Conservation (phyloP, 2,329 filamentous ascomycete genomes). For the Lasiodiplodia sp. region DNA sequence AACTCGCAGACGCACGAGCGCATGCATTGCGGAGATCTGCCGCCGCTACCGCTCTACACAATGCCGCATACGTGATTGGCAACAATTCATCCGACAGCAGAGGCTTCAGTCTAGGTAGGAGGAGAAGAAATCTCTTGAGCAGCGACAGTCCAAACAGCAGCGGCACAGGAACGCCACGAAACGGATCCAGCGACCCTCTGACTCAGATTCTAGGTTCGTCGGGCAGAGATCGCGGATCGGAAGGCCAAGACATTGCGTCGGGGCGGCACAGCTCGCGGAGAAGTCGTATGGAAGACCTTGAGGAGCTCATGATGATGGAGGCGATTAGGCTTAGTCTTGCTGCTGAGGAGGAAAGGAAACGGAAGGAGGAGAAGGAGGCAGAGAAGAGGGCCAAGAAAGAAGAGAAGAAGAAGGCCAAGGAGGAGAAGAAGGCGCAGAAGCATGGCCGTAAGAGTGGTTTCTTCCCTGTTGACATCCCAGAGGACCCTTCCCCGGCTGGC, state of each 20-base stretch:
- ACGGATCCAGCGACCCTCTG: constrained; percentile 41
- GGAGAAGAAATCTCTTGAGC: constrained; percentile 59
- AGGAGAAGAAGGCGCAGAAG: constrained; percentile 71
- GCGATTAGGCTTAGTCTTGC: constrained; percentile 91
- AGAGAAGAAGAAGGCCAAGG: constrained; percentile 75
- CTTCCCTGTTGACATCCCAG: constrained; percentile 42
- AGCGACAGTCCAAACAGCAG: constrained; percentile 55
- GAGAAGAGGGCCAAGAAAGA: constrained; percentile 84
- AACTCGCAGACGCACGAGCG: constrained; percentile 82
- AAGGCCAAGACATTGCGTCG: constrained; percentile 47
- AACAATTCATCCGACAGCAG: constrained; percentile 55
- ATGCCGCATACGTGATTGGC: constrained; percentile 89
- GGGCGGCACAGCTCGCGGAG: constrained; percentile 61
- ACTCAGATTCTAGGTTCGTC: constrained; percentile 35
- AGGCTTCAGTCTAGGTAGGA: constrained; percentile 57
- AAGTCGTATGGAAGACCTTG: constrained; percentile 79
- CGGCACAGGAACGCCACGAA: constrained; percentile 53
- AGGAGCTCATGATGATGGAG: constrained; percentile 99
- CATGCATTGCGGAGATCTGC: constrained; percentile 87
- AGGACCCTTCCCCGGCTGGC: constrained; percentile 41
- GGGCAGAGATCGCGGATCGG: constrained; percentile 39
- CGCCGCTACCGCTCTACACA: constrained; percentile 91
- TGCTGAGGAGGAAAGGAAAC: constrained; percentile 90
- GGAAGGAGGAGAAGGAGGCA: constrained; percentile 80
- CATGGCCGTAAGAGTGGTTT: constrained; percentile 69